Conservation (phyloP, 345 rosid genomes). For the Sapria himalayana region DNA sequence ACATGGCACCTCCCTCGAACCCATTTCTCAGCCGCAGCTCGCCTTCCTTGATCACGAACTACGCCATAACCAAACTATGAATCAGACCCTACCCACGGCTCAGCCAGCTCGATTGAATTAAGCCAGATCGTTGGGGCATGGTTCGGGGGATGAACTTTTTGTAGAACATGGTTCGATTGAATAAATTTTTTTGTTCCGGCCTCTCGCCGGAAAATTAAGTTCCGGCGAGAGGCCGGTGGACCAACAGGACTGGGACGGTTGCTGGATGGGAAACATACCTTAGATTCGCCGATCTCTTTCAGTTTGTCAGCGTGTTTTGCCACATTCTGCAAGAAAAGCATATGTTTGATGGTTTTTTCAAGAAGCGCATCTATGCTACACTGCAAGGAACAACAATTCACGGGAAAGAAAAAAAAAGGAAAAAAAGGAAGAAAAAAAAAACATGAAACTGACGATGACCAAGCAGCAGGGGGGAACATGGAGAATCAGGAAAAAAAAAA, state of each 20-base stretch:
- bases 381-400: conserved; percentile 32
- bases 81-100: no score
- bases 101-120: no score
- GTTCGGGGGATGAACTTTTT: no score
- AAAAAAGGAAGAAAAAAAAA: background rate
- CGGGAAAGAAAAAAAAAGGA: conserved; percentile 1
- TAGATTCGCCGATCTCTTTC: conserved; percentile 61
- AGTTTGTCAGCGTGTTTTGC: conserved; percentile 85
- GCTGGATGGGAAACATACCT: conserved; percentile 22
- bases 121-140: no score
- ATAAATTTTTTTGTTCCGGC: no score
- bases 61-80: no score
- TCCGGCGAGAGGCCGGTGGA: no score
- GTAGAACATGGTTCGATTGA: no score
- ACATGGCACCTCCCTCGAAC: conserved; percentile 81
- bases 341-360: conserved; percentile 87
- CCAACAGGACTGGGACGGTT: no score
- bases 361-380: conserved; percentile 96
- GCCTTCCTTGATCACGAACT: conserved; percentile 36
- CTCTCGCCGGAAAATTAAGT: no score
- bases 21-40: conserved; percentile 29
- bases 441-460: background rate
- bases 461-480: background rate
- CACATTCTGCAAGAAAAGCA: conserved; percentile 96
- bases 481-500: conserved; percentile 1